Evolutionary conservation across 768 basidiomycete species (phyloP), one percentile per base, ranked within the genome.

Genomic region (Suillus variegatus): DNA sequence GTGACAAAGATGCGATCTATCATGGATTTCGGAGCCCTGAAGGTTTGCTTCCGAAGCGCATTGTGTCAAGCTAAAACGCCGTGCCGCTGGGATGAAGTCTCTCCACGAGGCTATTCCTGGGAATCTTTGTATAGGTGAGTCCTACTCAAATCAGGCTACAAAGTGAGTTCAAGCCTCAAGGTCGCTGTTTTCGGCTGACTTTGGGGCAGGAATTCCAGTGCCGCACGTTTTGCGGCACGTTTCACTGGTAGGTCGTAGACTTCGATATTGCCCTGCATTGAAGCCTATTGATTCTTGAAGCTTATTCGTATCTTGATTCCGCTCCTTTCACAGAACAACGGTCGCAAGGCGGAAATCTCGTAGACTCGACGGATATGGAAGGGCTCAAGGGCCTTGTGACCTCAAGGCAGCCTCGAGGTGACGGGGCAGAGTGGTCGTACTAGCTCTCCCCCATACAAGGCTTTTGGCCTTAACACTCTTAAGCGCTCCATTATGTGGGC

Each of bases 391-490:
- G 64, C 71, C 64, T 67, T 73, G 74, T 56, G 55, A 64, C 75
- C 77, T 76, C 75, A 69, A 75, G 78, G 78, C 66, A 60, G 68
- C 70, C 81, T 79, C 78, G 77, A 76, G 71, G 82, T 82, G 75
- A 78, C 74, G 66, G 66, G 72, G 79, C 70, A 69, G 77, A 75
- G 75, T 73, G 79, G 71, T 71, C 69, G 65, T 32, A 68, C 22
- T 55, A 38, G 63, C 65, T 36, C 62, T 73, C 57, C 40, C 49
- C 65, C 64, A 67, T 71, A 69, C 54, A 47, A 64, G 65, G 46
- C 62, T 62, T 63, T 66, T 49, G 67, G 71, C 67, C 75, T 69
- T 57, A 69, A 38, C 14, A 65, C 66, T 77, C 76, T 78, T 76
- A 76, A 78, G 67, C 70, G 74, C 67, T 62, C 32, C 61, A 51